phyloP scores from a whole-genome alignment of 106 monocot species.

The Phalaenopsis equestris region DNA sequence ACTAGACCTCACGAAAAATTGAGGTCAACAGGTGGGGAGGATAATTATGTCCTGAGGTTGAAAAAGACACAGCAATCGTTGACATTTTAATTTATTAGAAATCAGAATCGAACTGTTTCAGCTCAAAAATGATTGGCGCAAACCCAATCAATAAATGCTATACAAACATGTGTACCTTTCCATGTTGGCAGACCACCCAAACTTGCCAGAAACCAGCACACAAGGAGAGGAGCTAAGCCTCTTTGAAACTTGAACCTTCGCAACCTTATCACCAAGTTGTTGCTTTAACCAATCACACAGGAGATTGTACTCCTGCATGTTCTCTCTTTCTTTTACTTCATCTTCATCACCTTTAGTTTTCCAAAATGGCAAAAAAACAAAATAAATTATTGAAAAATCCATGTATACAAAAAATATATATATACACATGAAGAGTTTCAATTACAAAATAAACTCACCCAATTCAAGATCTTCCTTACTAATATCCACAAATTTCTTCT shows the following conservation, averaged over 20 bases:
- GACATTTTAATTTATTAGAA: too few relatives aligned
- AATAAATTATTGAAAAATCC: not conserved
- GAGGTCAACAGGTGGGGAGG: too few relatives aligned
- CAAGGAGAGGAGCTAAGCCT: conserved; percentile 92
- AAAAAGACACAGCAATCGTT: too few relatives aligned
- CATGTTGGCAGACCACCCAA: conserved; percentile 98
- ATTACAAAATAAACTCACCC: conserved; percentile 32
- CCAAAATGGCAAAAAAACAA: not conserved
- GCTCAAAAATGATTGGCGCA: too few relatives aligned
- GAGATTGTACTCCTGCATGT: conserved; percentile 73
- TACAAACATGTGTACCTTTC: conserved; percentile 40
- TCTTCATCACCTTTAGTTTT: conserved; percentile 69
- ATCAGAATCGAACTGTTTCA: too few relatives aligned
- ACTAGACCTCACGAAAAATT: too few relatives aligned
- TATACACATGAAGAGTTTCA: not conserved
- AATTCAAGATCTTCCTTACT: conserved; percentile 97
- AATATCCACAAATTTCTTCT: conserved; percentile 99
- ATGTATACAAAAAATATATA: not conserved
- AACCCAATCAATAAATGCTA: too few relatives aligned
- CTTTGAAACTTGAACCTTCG: conserved; percentile 89
- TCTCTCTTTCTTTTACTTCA: conserved; percentile 84
- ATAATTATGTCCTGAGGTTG: too few relatives aligned
- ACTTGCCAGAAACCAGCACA: conserved; percentile 95
- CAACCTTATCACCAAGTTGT: conserved; percentile 91
- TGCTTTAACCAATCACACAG: conserved; percentile 98